These are phyloP conservation scores for Trifolium dubium DNA, from an alignment of 306 rosid species.

Conservation along the genomic window DNA sequence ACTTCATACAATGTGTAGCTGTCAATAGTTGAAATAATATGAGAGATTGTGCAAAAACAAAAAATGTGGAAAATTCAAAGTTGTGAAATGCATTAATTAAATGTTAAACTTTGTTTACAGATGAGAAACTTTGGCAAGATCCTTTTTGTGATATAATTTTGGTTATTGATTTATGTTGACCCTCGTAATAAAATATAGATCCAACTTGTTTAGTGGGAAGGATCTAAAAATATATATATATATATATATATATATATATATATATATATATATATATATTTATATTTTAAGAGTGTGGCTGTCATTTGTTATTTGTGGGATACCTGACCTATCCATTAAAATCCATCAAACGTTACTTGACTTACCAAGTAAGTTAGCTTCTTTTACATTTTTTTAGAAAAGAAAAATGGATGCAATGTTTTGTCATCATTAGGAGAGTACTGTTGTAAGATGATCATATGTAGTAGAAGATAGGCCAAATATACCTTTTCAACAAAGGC, in stretches of 20 bases:
- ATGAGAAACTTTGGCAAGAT: not conserved
- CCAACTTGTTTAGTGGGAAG: slow-evolving; percentile 10
- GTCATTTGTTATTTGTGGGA: slow-evolving; percentile 11
- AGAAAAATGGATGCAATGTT: no score
- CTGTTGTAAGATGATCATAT: not conserved
- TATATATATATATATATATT: not conserved
- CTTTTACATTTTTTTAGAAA: not conserved
- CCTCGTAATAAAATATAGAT: not conserved
- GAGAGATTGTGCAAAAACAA: not conserved
- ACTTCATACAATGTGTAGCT: no score
- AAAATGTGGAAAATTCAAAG: not conserved
- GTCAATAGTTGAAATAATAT: no score
- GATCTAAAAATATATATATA: no score
- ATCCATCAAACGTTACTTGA: slow-evolving; percentile 25
- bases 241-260: not conserved
- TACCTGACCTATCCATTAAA: slow-evolving; percentile 10
- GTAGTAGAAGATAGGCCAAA: not conserved
- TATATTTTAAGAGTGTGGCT: slow-evolving; percentile 9
- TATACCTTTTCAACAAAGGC: not conserved
- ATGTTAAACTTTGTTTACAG: not conserved
- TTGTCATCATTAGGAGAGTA: not conserved
- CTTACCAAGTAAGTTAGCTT: slow-evolving; percentile 27
- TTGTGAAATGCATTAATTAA: not conserved
- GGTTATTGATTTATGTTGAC: slow-evolving; percentile 27
- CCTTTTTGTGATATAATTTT: not conserved